Evolutionary conservation across 441 rosid genomes (phyloP).

Genomic region (Corymbia calophylla): DNA sequence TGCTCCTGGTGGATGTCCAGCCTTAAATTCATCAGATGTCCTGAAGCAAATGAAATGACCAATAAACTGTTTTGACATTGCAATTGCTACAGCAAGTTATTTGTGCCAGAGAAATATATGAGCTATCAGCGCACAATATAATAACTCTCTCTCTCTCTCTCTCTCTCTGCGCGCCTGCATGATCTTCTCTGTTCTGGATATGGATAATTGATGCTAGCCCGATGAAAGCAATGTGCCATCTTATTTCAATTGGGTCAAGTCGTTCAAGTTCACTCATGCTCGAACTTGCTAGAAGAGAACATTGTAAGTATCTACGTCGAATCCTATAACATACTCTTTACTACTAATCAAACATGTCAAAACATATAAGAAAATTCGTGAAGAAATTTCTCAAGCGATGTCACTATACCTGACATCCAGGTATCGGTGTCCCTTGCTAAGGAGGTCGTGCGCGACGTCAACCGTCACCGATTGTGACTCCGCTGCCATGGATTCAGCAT

Average conservation of each 20-base stretch:
- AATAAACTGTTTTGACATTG: not conserved
- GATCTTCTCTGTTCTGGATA: not conserved
- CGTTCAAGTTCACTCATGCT: not conserved
- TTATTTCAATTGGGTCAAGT: not conserved
- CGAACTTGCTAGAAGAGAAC: not conserved
- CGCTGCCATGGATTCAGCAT: not conserved
- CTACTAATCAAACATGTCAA: not conserved
- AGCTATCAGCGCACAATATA: not conserved
- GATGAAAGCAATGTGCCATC: not conserved
- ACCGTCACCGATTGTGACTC: slow-evolving; percentile 14
- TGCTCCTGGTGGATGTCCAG: slow-evolving; percentile 28
- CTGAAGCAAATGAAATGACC: not conserved
- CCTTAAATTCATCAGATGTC: slow-evolving; percentile 24
- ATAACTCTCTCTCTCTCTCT: not conserved
- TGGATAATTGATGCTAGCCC: not conserved
- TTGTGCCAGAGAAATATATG: not conserved
- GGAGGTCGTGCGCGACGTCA: slow-evolving; percentile 13
- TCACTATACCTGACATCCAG: slow-evolving; percentile 25
- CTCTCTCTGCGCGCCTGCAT: not conserved
- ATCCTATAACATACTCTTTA: not conserved
- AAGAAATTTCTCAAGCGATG: not conserved
- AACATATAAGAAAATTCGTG: not conserved
- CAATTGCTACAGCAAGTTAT: not conserved
- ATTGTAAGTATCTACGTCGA: not conserved
- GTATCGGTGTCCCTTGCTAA: slow-evolving; percentile 21